Base-by-base conservation (phyloP, 805 yeast species). In the Yarrowia bubula region DNA sequence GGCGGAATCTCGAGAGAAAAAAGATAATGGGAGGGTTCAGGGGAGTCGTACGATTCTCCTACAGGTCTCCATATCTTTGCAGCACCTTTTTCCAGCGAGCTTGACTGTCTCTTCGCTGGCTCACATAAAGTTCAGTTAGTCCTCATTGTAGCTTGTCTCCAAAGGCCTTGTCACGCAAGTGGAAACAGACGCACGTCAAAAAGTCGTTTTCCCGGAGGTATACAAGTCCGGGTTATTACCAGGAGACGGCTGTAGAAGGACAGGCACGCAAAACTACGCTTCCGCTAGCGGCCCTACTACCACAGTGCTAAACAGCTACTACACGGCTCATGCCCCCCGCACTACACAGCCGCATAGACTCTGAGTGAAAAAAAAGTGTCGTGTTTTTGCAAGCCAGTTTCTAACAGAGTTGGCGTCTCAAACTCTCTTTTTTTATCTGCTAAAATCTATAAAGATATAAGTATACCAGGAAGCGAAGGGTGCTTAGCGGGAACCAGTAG, bases 381-480 rank as follows among this genome's bases (percentile, higher is more conserved):
- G 17, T 35, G 31, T 48, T 48, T 35, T 18, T 14, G 8, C 41
- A 33, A 48, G 41, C 41, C 41, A 48, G 55, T 48, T 48, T 48
- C 55, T 48, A 48, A 48, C 55, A 48, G 22, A 33, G 55, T 48
- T 48, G 55, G 31, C 38, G 6, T 13, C n/a, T 6, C 33, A 47
- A 33, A 17, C 41, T 35, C 55, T 48, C 28, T 35, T 48, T 35
- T 48, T 14, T 15, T 28, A 48, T 48, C 53, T 48, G 53, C 53
- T 48, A 48, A 48, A 48, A 48, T 48, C 8, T 48, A 48, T 31
- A 5, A 48, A 48, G 41, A 35, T 48, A 48, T 48, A 48, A 48
- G 55, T 48, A 48, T 48, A 8, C 28, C 51, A 11, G n/a, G n/a
- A n/a, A n/a, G n/a, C n/a, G 41, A 35, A 13, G 41, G 15, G 13